Evolutionary conservation across 2,329 filamentous ascomycete species (phyloP).

Genomic region (Stachybotrys echinatus): DNA sequence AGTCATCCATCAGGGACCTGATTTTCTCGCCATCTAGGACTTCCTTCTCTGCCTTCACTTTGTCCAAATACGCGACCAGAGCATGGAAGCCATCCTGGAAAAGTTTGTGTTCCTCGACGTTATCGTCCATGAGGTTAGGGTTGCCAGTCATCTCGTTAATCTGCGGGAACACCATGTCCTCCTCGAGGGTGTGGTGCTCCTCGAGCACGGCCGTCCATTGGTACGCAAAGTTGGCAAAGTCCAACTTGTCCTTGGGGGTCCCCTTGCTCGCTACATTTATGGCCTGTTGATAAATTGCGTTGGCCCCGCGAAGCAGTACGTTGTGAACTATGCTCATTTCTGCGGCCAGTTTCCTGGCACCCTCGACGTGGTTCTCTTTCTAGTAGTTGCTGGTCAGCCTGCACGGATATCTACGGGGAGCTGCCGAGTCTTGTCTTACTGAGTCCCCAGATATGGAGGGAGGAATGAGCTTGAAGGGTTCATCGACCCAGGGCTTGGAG

Average conservation of each 20-base stretch:
- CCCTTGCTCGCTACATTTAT: conserved; percentile 21
- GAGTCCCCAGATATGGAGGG: conserved; percentile 14
- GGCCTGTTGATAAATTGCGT: conserved; percentile 31
- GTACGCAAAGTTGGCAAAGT: conserved; percentile 25
- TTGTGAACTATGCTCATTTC: conserved; percentile 32
- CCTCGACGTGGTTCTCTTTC: conserved; percentile 12
- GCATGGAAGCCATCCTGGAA: conserved; percentile 29
- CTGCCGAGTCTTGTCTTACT: conserved; percentile 7
- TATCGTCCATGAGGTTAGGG: conserved; percentile 32
- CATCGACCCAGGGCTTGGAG: conserved; percentile 24
- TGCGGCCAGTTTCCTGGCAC: conserved; percentile 14
- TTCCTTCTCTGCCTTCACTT: conserved; percentile 18
- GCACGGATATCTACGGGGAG: too few relatives aligned
- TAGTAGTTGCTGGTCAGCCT: neutral
- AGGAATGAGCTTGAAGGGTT: conserved; percentile 24
- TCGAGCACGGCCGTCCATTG: conserved; percentile 26
- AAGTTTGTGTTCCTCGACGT: conserved; percentile 33
- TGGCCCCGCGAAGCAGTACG: conserved; percentile 27
- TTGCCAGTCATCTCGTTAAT: conserved; percentile 28
- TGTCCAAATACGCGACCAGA: conserved; percentile 24
- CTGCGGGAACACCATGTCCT: conserved; percentile 29
- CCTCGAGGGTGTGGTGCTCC: conserved; percentile 33
- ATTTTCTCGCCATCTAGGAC: conserved; percentile 25
- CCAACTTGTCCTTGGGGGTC: conserved; percentile 21
- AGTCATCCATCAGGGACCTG: conserved; percentile 24